These are phyloP conservation scores for Potentilla sterilis DNA, from an alignment of 306 rosid species.

Conservation along the genomic window DNA sequence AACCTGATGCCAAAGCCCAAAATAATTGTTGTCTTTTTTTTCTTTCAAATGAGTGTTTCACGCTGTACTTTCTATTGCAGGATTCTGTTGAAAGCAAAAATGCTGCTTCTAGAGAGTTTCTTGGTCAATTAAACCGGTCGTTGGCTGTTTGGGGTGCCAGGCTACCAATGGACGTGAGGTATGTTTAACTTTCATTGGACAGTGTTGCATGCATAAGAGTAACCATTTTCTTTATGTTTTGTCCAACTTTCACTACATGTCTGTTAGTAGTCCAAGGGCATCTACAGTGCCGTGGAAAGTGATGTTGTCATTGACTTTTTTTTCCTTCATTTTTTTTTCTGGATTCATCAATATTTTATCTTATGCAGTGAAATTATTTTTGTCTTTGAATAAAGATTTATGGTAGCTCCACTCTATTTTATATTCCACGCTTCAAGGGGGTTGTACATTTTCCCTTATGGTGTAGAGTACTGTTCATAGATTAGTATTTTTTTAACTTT, in stretches of 20 bases:
- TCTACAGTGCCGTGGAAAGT: neutral
- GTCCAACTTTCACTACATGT: neutral
- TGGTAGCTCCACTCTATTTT: neutral
- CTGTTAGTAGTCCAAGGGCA: neutral
- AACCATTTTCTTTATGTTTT: neutral
- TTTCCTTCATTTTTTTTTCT: neutral
- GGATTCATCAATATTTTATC: neutral
- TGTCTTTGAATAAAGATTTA: neutral
- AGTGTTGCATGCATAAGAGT: conserved; percentile 4
- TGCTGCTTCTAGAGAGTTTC: conserved; percentile 55
- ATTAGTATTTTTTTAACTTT: too few species aligned
- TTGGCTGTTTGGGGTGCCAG: conserved; percentile 79
- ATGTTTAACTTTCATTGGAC: conserved; percentile 23
- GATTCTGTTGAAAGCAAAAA: conserved; percentile 78
- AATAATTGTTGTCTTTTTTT: conserved; percentile 15
- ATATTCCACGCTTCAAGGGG: neutral
- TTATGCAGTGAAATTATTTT: neutral
- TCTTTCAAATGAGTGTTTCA: conserved; percentile 15
- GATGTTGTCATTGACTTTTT: neutral
- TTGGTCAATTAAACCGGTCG: conserved; percentile 71
- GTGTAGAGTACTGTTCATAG: neutral
- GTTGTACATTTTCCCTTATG: neutral
- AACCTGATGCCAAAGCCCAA: conserved; percentile 4
- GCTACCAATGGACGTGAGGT: conserved; percentile 82
- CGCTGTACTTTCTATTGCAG: conserved; percentile 41